Conservation (phyloP, 75 land plant species). For the Pinus albicaulis region DNA sequence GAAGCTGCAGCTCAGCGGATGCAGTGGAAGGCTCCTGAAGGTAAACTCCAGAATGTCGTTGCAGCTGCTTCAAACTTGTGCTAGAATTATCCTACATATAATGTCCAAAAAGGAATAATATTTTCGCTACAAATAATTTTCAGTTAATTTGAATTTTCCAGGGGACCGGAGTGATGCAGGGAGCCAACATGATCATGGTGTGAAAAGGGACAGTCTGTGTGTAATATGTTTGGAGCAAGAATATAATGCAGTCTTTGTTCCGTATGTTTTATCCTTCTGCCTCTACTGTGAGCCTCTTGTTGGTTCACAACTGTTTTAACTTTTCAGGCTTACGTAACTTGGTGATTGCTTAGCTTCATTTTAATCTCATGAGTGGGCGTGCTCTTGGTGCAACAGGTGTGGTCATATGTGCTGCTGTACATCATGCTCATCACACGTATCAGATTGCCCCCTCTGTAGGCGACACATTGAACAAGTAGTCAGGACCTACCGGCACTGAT, state of each 20-base stretch:
- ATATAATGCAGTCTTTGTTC: conserved; percentile 98
- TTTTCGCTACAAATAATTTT: neutral
- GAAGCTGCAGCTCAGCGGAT: conserved; percentile 81
- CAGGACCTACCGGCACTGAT: conserved; percentile 81
- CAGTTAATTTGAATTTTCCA: conserved; percentile 8
- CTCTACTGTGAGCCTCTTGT: conserved; percentile 2
- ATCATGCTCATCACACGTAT: conserved; percentile 76
- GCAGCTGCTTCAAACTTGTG: neutral
- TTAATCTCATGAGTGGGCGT: neutral
- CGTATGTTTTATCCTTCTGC: conserved; percentile 46
- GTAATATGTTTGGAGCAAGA: conserved; percentile 96
- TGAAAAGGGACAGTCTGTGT: conserved; percentile 68
- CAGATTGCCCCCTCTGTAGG: conserved; percentile 89
- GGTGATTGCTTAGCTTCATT: neutral
- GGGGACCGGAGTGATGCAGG: conserved; percentile 12
- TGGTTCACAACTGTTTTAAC: neutral
- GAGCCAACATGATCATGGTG: conserved; percentile 20
- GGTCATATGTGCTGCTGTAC: conserved; percentile 99
- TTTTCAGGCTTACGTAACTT: neutral
- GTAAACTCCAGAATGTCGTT: conserved; percentile 16
- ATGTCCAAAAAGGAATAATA: neutral
- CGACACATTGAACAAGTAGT: conserved; percentile 80
- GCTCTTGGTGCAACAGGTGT: conserved; percentile 49
- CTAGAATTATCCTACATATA: neutral
- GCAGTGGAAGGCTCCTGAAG: conserved; percentile 41